Percentiles rank a stretch among this genome's conserved stretches.
Conservation (phyloP, 1,284 basidiomycete species). For the Ustilago xerochloae region DNA sequence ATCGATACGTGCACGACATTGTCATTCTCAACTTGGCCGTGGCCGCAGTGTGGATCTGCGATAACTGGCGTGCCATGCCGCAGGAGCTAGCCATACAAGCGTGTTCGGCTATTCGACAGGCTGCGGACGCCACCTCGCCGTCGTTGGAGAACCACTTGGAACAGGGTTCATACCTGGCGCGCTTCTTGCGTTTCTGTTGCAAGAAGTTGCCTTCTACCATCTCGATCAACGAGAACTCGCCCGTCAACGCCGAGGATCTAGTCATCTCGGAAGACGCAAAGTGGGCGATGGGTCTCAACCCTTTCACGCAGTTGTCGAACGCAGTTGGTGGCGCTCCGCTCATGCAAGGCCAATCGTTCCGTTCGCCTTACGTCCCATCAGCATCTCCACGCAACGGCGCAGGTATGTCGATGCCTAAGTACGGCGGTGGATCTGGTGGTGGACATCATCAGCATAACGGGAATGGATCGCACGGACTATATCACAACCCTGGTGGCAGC, state of each 20-base stretch:
- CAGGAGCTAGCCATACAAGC: slow-evolving; percentile 47
- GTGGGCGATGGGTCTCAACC: slow-evolving; percentile 50
- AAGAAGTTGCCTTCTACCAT: slow-evolving; percentile 52
- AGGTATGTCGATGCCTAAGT: slow-evolving; percentile 14
- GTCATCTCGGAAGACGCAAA: slow-evolving; percentile 45
- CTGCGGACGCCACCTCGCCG: slow-evolving; percentile 46
- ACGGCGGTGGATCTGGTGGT: no score
- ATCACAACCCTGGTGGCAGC: slow-evolving; percentile 17
- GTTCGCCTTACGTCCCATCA: slow-evolving; percentile 15
- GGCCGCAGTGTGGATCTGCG: slow-evolving; percentile 51
- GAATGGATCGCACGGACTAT: slow-evolving; percentile 18
- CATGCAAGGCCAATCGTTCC: slow-evolving; percentile 4
- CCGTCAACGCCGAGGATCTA: slow-evolving; percentile 45
- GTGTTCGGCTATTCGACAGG: slow-evolving; percentile 41
- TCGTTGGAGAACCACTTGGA: slow-evolving; percentile 44
- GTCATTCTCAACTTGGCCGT: slow-evolving; percentile 54
- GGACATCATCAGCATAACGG: slow-evolving; percentile 12
- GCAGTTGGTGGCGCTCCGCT: slow-evolving; percentile 5
- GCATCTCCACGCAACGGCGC: slow-evolving; percentile 18
- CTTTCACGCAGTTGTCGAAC: slow-evolving; percentile 30
- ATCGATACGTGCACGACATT: slow-evolving; percentile 51
- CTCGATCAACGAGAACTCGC: slow-evolving; percentile 55
- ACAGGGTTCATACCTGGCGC: slow-evolving; percentile 45
- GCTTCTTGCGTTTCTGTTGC: slow-evolving; percentile 50
- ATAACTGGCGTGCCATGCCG: slow-evolving; percentile 52